Evolutionary conservation across 768 basidiomycete species (phyloP), one percentile per base, ranked within the genome.

Genomic region (Amanita subjunquillea): DNA sequence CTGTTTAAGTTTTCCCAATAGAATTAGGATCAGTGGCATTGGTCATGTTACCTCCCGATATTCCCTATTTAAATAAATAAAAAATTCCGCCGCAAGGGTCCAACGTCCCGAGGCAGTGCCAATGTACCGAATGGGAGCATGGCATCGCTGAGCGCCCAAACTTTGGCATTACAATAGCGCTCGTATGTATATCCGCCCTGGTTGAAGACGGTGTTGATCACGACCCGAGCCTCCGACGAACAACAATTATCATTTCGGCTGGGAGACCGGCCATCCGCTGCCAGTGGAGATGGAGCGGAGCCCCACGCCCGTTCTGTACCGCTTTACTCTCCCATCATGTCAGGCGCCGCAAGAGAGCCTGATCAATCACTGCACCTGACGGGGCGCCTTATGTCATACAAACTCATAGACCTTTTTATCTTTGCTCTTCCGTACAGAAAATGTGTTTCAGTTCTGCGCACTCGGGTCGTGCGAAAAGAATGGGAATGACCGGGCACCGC

Each of bases 271-370:
- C 9, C 13, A 3, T 30, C 44, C 44, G 44, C 30, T 30, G 29
- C 30, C 44, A 46, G n/a, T 46, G 44, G 44, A 30, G 44, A 46
- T 46, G 44, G 44, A 46, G 44, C 44, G 44, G 44, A n/a, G n/a
- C 44, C 23, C 23, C 20, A n/a, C 40, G 40, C 40, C 40, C 40
- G 22, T 41, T 22, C 41, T 22, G 22, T 23, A 22, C 41, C 20
- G 20, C 10, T 42, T 42, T 23, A 23, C n/a, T 42, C 41, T 17
- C 20, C 22, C 41, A 42, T 42, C 39, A 27, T 5, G 25, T 45
- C 44, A 29, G 27, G 20, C 29, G 6, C 29, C 29, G 27, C 29
- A 29, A 3, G 15, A n/a, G n/a, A 29, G 44, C 34, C 8, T 13
- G 15, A 17, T 17, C 29, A 32, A 30, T 30, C 44, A n/a, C 27